Percentiles rank a stretch among this genome's conserved stretches.
phyloP scores from a whole-genome alignment of 768 basidiomycete genomes.

The Cystofilobasidium macerans region DNA sequence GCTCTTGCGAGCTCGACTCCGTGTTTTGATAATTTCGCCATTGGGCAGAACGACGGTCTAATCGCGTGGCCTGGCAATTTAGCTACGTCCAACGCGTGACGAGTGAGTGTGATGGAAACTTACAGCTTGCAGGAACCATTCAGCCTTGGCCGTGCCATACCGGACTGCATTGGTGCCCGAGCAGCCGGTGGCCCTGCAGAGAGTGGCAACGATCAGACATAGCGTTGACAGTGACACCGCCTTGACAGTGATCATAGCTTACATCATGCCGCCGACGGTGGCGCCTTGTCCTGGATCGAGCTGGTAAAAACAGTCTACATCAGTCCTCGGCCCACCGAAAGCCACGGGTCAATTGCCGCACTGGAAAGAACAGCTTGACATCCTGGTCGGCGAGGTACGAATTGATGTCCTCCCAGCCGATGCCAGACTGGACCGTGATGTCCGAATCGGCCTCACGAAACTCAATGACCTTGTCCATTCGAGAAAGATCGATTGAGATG shows the following conservation, averaged over 20 bases:
- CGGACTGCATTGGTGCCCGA: slow-evolving; percentile 63
- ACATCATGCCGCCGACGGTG: slow-evolving; percentile 40
- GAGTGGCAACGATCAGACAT: not conserved
- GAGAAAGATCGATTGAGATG: slow-evolving; percentile 66
- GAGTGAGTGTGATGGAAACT: slow-evolving; percentile 30
- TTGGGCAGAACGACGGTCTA: slow-evolving; percentile 81
- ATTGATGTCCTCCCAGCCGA: slow-evolving; percentile 49
- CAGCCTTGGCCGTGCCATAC: slow-evolving; percentile 76
- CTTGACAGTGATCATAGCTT: not conserved
- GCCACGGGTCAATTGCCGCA: no score
- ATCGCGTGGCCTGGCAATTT: not conserved
- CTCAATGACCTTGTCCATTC: slow-evolving; percentile 66
- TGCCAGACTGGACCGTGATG: slow-evolving; percentile 38
- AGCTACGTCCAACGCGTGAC: not conserved
- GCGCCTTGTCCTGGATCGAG: slow-evolving; percentile 54
- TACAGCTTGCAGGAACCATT: slow-evolving; percentile 76
- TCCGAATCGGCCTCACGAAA: slow-evolving; percentile 48
- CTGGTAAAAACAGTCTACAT: slow-evolving; percentile 15
- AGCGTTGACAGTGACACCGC: not conserved
- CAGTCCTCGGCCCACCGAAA: no score
- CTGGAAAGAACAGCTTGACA: slow-evolving; percentile 77
- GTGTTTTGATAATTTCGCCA: slow-evolving; percentile 83
- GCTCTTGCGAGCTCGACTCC: slow-evolving; percentile 52
- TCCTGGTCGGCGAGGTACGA: slow-evolving; percentile 54
- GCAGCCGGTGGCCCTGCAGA: slow-evolving; percentile 69